Evolutionary conservation across 228 moss, liverwort and hornwort species (phyloP).

Genomic region (Sphagnum magellanicum): DNA sequence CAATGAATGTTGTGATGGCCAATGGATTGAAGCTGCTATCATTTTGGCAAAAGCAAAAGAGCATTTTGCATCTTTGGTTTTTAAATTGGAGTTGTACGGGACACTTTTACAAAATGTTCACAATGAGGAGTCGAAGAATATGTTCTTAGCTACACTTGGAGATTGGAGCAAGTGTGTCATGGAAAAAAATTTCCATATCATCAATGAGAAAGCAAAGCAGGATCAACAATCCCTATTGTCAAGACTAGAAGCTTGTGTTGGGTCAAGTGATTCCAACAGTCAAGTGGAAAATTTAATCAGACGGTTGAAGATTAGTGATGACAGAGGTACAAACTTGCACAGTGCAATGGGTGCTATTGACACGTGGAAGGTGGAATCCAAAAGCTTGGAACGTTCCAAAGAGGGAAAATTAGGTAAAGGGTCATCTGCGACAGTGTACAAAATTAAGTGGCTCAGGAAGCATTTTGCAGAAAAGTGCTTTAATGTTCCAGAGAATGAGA

Average conservation of each 20-base stretch:
- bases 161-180: not conserved
- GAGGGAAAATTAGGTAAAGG: not conserved
- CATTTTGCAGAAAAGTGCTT: conserved; percentile 10
- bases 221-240: not conserved
- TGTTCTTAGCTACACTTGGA: not conserved
- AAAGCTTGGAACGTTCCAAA: not conserved
- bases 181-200: too few relatives aligned
- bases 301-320: not conserved
- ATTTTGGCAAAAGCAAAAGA: conserved; percentile 1
- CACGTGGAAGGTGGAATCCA: conserved; percentile 2
- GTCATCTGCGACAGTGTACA: not conserved
- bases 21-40: conserved; percentile 5
- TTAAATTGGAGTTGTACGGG: conserved; percentile 3
- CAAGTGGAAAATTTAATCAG: not conserved
- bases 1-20: not conserved
- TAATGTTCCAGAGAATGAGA: not conserved
- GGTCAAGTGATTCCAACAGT: not conserved
- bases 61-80: conserved; percentile 2
- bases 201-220: too few relatives aligned
- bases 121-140: not conserved
- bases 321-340: not conserved
- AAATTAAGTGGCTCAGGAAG: conserved; percentile 5
- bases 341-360: not conserved
- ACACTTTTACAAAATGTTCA: not conserved
- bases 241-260: not conserved